Evolutionary conservation across 257 asterid genomes (phyloP).

Genomic region (Asclepias syriaca): DNA sequence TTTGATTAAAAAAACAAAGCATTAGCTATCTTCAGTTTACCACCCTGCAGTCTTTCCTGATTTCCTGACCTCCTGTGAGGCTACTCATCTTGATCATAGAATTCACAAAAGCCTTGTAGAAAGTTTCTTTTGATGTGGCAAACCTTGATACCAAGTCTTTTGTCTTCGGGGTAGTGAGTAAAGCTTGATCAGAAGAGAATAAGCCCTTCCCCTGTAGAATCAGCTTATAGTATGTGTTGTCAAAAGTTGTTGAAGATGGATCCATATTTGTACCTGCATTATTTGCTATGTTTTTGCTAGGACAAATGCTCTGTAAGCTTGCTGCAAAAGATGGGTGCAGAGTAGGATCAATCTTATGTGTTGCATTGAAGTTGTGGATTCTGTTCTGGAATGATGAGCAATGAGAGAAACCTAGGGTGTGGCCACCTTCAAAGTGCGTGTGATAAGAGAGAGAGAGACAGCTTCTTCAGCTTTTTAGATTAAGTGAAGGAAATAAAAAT

Average conservation of each 20-base stretch:
- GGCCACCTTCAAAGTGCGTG: conserved; percentile 50
- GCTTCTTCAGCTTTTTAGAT: neutral
- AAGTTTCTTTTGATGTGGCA: conserved; percentile 57
- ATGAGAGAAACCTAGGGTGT: conserved; percentile 79
- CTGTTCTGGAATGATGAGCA: conserved; percentile 66
- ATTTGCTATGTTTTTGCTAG: conserved; percentile 35
- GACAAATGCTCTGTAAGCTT: conserved; percentile 45
- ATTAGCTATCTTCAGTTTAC: conserved; percentile 30
- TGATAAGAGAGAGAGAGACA: too few species aligned
- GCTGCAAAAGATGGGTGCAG: conserved; percentile 59
- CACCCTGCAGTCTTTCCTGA: conserved; percentile 71
- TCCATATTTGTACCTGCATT: conserved; percentile 68
- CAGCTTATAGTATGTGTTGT: conserved; percentile 62
- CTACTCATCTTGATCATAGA: conserved; percentile 92
- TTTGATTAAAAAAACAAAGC: conserved; percentile 6
- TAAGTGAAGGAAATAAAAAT: neutral
- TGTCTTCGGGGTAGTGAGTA: conserved; percentile 45
- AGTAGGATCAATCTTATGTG: conserved; percentile 66
- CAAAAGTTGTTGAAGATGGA: conserved; percentile 63
- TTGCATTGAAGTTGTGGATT: conserved; percentile 60
- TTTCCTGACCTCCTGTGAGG: conserved; percentile 71
- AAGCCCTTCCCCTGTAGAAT: conserved; percentile 45
- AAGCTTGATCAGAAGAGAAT: conserved; percentile 69
- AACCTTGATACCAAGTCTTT: conserved; percentile 46
- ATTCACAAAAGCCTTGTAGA: conserved; percentile 50